Evolutionary conservation across 177 flowering plant genomes (phyloP).

Genomic region (Vitis hybrid): DNA sequence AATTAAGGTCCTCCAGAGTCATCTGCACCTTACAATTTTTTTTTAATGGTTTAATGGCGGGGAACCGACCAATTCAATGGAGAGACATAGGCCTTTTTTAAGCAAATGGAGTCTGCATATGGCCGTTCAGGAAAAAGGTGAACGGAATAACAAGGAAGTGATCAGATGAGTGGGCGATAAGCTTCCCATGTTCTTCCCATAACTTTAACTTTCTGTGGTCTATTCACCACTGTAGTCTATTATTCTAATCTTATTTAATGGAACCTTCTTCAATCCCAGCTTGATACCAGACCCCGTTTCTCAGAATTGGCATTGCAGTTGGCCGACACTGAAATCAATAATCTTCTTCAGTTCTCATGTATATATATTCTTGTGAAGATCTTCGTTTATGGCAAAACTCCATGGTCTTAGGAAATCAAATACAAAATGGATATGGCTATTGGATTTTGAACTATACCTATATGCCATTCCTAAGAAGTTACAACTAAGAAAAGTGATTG

Average conservation of each 20-base stretch:
- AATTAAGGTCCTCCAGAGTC: constrained; percentile 17
- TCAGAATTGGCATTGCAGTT: not conserved
- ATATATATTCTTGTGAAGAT: no score
- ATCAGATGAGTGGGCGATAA: constrained; percentile 20
- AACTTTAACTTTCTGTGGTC: constrained; percentile 36
- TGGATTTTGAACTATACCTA: no score
- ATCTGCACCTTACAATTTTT: constrained; percentile 19
- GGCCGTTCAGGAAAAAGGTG: constrained; percentile 32
- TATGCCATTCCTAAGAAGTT: no score
- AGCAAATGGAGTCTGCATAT: constrained; percentile 52
- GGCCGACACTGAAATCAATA: constrained; percentile 7
- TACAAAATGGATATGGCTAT: no score
- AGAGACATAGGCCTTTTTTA: constrained; percentile 26
- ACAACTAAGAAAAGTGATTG: no score
- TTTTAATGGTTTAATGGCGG: constrained; percentile 24
- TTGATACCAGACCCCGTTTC: not conserved
- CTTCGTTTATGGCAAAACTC: no score
- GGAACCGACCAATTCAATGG: constrained; percentile 50
- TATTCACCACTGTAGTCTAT: constrained; percentile 10
- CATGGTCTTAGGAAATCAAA: no score
- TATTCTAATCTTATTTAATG: not conserved
- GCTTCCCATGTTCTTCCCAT: constrained; percentile 54
- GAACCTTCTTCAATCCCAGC: not conserved
- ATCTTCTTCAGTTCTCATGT: not conserved
- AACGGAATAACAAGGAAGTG: constrained; percentile 29